phyloP scores from a whole-genome alignment of 2,329 filamentous ascomycete species.

The Botryotinia globosa region DNA sequence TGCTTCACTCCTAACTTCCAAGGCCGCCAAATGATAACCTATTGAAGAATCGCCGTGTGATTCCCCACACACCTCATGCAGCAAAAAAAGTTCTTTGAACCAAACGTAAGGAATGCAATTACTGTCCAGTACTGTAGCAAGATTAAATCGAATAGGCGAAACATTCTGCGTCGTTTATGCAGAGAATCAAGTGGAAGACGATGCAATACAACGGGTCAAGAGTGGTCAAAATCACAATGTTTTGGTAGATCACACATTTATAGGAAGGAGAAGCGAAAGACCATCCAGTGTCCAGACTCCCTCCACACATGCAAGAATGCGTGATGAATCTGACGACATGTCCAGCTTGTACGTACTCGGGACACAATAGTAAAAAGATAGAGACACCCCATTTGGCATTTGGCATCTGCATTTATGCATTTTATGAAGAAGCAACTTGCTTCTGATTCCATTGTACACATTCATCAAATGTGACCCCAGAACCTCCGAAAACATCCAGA shows the following conservation, averaged over 20 bases:
- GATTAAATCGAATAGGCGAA: background rate
- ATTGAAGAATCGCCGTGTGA: conserved; percentile 1
- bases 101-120: background rate
- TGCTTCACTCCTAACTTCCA: background rate
- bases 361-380: background rate
- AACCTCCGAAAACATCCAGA: conserved; percentile 91
- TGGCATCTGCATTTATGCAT: background rate
- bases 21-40: conserved; percentile 5
- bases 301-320: background rate
- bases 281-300: too few species aligned
- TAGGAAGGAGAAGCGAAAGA: background rate
- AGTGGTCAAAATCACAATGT: background rate
- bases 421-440: conserved; percentile 38
- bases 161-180: background rate
- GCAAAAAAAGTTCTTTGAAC: conserved; percentile 6
- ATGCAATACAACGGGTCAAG: conserved; percentile 9
- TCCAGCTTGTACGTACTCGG: background rate
- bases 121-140: too few species aligned
- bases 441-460: conserved; percentile 81
- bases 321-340: background rate
- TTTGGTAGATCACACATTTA: background rate
- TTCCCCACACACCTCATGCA: conserved; percentile 18
- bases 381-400: background rate
- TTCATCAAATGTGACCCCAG: conserved; percentile 80
- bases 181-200: conserved; percentile 9